A percentile compares a stretch with the other conserved stretches of the same genome.
Conservation (phyloP, 2,329 filamentous ascomycete species). For the Ceratocystis alfenasii region DNA sequence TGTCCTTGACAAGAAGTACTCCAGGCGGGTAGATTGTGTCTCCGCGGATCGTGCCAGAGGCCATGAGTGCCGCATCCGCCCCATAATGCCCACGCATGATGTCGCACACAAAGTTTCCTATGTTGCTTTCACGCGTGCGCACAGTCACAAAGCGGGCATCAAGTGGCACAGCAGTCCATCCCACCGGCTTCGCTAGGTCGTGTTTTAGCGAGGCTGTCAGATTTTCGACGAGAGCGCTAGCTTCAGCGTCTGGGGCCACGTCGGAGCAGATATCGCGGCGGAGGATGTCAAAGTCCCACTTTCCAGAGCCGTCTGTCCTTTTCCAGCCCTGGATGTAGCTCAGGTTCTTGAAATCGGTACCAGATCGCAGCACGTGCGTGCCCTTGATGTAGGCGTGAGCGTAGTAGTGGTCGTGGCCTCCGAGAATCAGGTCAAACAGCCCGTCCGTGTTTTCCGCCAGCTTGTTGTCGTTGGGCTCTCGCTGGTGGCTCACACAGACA, state of each 20-base stretch:
- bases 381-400: constrained; percentile 64
- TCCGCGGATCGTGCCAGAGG: constrained; percentile 71
- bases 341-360: constrained; percentile 83
- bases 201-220: constrained; percentile 62
- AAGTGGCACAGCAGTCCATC: constrained; percentile 69
- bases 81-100: constrained; percentile 75
- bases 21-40: constrained; percentile 83
- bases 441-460: constrained; percentile 62
- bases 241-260: constrained; percentile 35
- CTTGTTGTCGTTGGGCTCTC: constrained; percentile 83
- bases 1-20: constrained; percentile 62
- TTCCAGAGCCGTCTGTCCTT: constrained; percentile 29
- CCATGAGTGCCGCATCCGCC: constrained; percentile 75
- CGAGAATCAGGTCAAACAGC: constrained; percentile 71
- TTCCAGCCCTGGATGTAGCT: constrained; percentile 69
- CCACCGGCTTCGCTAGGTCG: constrained; percentile 70
- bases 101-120: constrained; percentile 85
- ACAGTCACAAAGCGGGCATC: constrained; percentile 82
- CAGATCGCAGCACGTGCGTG: constrained; percentile 73
- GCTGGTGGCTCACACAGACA: constrained; percentile 70
- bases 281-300: constrained; percentile 68
- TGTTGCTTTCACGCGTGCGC: constrained; percentile 62
- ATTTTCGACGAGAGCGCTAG: constrained; percentile 31
- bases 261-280: constrained; percentile 60
- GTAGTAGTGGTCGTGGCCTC: constrained; percentile 87